phyloP scores from a whole-genome alignment of 1,139 yeast species.

The Geotrichum klebahnii region DNA sequence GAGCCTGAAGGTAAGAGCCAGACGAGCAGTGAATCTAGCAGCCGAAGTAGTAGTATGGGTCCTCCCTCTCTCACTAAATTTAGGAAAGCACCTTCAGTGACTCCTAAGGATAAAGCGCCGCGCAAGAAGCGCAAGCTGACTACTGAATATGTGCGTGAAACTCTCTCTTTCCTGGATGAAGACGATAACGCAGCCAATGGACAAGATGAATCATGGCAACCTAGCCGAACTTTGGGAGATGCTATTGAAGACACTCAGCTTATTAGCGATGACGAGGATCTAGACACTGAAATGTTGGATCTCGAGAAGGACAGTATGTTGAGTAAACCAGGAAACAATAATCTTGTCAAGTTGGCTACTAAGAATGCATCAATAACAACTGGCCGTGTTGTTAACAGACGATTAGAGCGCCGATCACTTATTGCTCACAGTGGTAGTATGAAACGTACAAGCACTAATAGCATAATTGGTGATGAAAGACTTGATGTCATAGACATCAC shows the following conservation, averaged over 20 bases:
- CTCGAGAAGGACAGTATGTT: not conserved
- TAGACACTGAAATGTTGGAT: not conserved
- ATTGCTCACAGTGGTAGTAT: not conserved
- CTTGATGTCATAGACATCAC: conserved; percentile 5
- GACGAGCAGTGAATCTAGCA: not conserved
- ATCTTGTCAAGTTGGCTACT: not conserved
- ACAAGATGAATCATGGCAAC: conserved; percentile 12
- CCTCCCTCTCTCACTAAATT: not conserved
- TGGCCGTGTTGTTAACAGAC: conserved; percentile 8
- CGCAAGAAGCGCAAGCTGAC: conserved; percentile 17
- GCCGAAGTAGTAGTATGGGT: conserved; percentile 8
- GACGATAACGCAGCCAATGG: conserved; percentile 1
- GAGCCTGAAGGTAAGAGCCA: conserved; percentile 2
- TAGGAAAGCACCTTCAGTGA: not conserved
- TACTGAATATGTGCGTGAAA: conserved; percentile 58
- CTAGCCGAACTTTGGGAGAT: conserved; percentile 15
- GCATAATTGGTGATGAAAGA: not conserved
- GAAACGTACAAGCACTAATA: not conserved
- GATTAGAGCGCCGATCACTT: not conserved
- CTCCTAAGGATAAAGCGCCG: not conserved
- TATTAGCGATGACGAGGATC: conserved; percentile 10
- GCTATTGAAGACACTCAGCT: conserved; percentile 9
- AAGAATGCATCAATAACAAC: not conserved
- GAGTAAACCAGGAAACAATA: not conserved
- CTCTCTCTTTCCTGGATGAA: conserved; percentile 58